Conservation (phyloP, 108 stramenopile species). For the Stephanodiscus minutulus region DNA sequence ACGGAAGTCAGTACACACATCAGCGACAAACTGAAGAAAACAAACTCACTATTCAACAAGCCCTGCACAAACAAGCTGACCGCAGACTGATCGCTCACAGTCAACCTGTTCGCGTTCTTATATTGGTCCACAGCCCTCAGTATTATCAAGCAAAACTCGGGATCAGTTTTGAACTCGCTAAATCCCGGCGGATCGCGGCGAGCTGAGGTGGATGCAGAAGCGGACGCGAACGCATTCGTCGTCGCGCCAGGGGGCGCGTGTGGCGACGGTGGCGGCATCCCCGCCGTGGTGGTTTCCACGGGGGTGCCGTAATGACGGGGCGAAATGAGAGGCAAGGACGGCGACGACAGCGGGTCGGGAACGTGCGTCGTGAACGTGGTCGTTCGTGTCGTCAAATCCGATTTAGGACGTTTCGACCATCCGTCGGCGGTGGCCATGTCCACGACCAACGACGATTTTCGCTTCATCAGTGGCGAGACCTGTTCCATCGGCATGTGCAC, state of each 20-base stretch:
- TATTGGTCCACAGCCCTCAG: background rate
- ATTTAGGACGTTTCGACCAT: background rate
- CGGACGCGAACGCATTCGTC: background rate
- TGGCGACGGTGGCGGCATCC: too few relatives aligned
- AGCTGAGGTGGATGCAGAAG: background rate
- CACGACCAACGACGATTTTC: background rate
- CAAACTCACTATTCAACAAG: slow-evolving; percentile 8
- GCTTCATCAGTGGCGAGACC: background rate
- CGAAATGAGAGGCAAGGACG: too few relatives aligned
- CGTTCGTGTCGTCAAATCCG: background rate
- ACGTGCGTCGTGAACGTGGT: background rate
- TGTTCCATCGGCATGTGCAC: too few relatives aligned
- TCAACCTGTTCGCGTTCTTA: background rate
- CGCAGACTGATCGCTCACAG: background rate
- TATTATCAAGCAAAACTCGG: slow-evolving; percentile 7
- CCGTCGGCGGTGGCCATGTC: background rate
- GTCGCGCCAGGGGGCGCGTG: background rate
- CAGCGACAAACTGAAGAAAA: background rate
- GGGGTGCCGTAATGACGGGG: background rate
- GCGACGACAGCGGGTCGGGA: background rate
- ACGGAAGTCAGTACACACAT: too few relatives aligned
- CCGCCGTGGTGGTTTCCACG: background rate
- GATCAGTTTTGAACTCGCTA: slow-evolving; percentile 3
- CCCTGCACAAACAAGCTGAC: slow-evolving; percentile 6
- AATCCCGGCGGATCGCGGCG: slow-evolving; percentile 9